Conservation (phyloP, 208 protist genomes). For the Acanthamoeba royreba region DNA sequence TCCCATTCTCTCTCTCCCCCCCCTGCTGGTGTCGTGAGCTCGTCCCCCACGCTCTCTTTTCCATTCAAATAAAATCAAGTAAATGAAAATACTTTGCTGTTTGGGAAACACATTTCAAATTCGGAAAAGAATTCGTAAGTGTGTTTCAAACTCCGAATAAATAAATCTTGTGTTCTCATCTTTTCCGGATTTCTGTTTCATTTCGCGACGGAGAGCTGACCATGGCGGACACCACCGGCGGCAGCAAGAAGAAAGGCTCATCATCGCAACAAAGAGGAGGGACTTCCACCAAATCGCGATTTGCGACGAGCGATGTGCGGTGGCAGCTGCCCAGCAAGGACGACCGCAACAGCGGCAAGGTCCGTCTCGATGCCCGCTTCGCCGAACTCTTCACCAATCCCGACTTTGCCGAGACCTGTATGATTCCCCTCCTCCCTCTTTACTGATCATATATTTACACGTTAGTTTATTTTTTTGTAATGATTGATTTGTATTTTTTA, state of each 20-base stretch:
- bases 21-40: too few species aligned
- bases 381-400: constrained; percentile 24
- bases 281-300: background rate
- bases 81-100: too few species aligned
- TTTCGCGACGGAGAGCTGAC: background rate
- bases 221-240: background rate
- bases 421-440: background rate
- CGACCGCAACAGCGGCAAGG: background rate
- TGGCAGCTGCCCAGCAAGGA: background rate
- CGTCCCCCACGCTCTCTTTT: too few species aligned
- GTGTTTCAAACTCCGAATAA: too few species aligned
- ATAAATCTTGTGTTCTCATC: too few species aligned
- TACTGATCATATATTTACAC: background rate
- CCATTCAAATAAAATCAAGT: background rate
- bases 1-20: background rate
- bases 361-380: background rate
- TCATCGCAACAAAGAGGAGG: background rate
- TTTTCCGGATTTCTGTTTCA: background rate
- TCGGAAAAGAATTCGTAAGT: too few species aligned
- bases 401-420: constrained; percentile 32
- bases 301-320: background rate
- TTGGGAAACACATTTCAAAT: too few species aligned
- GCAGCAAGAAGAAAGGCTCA: background rate
- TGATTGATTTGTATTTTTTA: background rate
- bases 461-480: background rate